Evolutionary conservation across 169 alveolate genomes (phyloP), one percentile per base, ranked within the genome.

Genomic region (Perkinsus chesapeaki): DNA sequence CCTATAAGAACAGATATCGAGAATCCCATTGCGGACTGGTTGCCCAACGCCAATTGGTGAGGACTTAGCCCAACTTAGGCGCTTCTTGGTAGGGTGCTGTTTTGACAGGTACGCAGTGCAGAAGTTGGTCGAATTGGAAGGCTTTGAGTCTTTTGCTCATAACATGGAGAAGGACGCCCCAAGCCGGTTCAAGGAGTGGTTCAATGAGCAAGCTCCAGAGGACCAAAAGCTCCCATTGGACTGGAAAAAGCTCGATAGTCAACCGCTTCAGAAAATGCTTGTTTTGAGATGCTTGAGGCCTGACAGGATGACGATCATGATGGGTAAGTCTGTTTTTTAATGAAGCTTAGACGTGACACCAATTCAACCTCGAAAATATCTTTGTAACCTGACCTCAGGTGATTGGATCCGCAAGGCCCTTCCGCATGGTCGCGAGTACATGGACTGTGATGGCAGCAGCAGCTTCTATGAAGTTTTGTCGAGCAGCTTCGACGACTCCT

Each of bases 151-250:
- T 91, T 98, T 97, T 92, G 97, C 99, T 48, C 96, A 95, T 34
- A 93, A 93, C 39, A 98, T 98, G 95, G 99, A 98, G 95, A 98
- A 97, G 94, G 99, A 98, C 94, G 99, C 99, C 39, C 99, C 99
- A 34, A 96, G 96, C 92, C 97, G 99, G 93, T 98, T 98, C 97
- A 97, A 97, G 94, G 99, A 98, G 93, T 98, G 99, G 99, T 98
- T 97, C 95, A 98, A 98, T 93, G 99, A 98, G 95, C 94, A 97
- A 3, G 95, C 96, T 39, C 99, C 99, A 3, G 99, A 98, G 95
- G 98, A 97, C 92, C 98, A 97, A 92, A 98, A 98, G 95, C 95
- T 98, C 93, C 99, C 99, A 39, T 97, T 98, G 48, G 99, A 98
- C 94, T 98, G 99, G 99, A 98, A 98, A 97, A 96, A 97, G 93